These are phyloP conservation scores for Microthlaspi erraticum DNA, from an alignment of 345 rosid species.

Conservation along the genomic window DNA sequence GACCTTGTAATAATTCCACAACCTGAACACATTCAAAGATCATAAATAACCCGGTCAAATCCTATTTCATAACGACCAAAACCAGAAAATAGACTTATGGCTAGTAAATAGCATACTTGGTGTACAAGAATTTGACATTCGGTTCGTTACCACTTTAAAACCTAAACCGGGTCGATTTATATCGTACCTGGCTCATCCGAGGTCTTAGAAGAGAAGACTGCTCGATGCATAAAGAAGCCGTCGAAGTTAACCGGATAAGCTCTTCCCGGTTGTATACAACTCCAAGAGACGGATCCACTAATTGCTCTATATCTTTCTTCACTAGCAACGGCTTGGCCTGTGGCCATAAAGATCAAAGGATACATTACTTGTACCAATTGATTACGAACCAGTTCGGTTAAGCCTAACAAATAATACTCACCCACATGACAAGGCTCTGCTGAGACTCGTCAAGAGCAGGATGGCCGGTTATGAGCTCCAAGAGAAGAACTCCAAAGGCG, in stretches of 20 bases:
- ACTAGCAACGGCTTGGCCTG: constrained; percentile 89
- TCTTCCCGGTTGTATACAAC: constrained; percentile 64
- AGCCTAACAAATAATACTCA: constrained; percentile 40
- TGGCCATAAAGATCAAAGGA: constrained; percentile 9
- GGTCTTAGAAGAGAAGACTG: constrained; percentile 88
- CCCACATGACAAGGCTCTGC: constrained; percentile 84
- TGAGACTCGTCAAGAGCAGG: constrained; percentile 71
- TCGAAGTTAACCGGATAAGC: constrained; percentile 63
- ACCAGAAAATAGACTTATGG: background rate
- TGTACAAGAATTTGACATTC: background rate
- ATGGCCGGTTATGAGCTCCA: constrained; percentile 88
- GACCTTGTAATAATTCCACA: constrained; percentile 68
- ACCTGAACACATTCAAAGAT: constrained; percentile 52
- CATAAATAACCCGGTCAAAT: background rate
- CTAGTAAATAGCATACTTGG: background rate
- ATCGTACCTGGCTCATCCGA: constrained; percentile 78
- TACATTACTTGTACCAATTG: constrained; percentile 6
- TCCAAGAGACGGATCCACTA: constrained; percentile 71
- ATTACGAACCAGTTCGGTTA: constrained; percentile 12
- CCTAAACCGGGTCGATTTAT: background rate
- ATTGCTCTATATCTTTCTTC: constrained; percentile 51
- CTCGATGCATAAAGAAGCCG: constrained; percentile 83
- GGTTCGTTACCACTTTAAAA: background rate
- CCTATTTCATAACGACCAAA: background rate
- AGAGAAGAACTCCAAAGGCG: constrained; percentile 85